Conservation (phyloP, 352 stramenopile genomes). For the Pythium guiyangense region DNA sequence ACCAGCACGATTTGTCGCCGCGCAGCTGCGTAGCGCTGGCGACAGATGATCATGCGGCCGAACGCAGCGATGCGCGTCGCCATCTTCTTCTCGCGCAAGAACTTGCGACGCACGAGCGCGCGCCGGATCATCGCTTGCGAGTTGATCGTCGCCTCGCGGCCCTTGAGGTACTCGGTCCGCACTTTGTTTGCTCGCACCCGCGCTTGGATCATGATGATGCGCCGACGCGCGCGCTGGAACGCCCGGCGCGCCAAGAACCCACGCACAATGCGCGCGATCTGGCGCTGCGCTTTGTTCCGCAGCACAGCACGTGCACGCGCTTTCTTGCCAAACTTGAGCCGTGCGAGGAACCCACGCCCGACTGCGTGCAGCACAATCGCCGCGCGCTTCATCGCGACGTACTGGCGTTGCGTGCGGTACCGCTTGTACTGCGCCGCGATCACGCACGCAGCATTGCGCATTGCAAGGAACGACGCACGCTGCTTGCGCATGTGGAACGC, state of each 20-base stretch:
- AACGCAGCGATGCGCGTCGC: slow-evolving; percentile 82
- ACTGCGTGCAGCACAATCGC: slow-evolving; percentile 76
- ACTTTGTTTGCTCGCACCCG: slow-evolving; percentile 83
- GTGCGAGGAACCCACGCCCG: slow-evolving; percentile 72
- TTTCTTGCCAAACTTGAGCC: slow-evolving; percentile 87
- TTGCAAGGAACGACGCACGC: slow-evolving; percentile 56
- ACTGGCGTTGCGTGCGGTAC: slow-evolving; percentile 53
- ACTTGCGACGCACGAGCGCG: slow-evolving; percentile 70
- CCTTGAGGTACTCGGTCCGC: slow-evolving; percentile 83
- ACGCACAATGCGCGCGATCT: slow-evolving; percentile 71
- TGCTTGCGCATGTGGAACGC: slow-evolving; percentile 63
- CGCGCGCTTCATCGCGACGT: slow-evolving; percentile 61
- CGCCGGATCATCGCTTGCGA: slow-evolving; percentile 87
- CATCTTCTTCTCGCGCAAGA: slow-evolving; percentile 85
- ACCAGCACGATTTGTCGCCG: slow-evolving; percentile 68
- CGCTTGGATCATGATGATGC: slow-evolving; percentile 86
- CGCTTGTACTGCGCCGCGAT: slow-evolving; percentile 80
- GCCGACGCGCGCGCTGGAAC: slow-evolving; percentile 46
- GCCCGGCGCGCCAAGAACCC: slow-evolving; percentile 58
- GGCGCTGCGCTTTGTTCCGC: slow-evolving; percentile 73
- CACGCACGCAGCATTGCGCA: slow-evolving; percentile 52
- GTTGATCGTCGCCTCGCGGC: slow-evolving; percentile 82
- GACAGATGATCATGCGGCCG: slow-evolving; percentile 76
- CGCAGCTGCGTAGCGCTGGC: slow-evolving; percentile 52
- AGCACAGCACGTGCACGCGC: slow-evolving; percentile 63